Evolutionary conservation across 805 yeast species (phyloP).

Genomic region (Kazachstania psychrophila): DNA sequence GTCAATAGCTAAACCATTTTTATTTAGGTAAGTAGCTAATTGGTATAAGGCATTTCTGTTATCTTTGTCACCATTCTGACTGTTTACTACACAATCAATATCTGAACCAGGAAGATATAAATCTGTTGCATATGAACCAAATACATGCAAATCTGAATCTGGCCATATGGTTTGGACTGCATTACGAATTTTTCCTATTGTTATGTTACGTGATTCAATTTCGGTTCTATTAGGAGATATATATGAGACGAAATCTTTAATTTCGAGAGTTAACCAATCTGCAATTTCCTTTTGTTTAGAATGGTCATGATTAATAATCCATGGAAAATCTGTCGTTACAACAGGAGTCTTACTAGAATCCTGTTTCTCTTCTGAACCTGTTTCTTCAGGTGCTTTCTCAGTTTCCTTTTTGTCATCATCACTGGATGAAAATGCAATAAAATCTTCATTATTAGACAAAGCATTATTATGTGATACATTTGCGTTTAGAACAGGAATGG

Average conservation of each 20-base stretch:
- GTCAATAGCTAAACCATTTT: constrained; percentile 50
- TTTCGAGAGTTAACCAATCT: constrained; percentile 81
- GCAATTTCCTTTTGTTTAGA: constrained; percentile 67
- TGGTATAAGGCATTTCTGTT: constrained; percentile 60
- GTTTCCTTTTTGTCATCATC: constrained; percentile 22
- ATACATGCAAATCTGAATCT: constrained; percentile 69
- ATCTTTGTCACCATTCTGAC: constrained; percentile 49
- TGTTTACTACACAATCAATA: constrained; percentile 82
- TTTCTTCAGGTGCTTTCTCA: constrained; percentile 15
- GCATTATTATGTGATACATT: background rate
- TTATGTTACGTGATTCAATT: constrained; percentile 53
- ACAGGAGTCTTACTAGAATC: constrained; percentile 2
- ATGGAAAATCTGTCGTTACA: constrained; percentile 39
- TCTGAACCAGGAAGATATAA: constrained; percentile 90
- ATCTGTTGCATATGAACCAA: constrained; percentile 93
- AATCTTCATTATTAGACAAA: constrained; percentile 30
- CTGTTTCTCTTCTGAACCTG: background rate
- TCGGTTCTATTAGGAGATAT: constrained; percentile 78
- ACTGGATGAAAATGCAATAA: constrained; percentile 32
- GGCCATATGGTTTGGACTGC: constrained; percentile 58
- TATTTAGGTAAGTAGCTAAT: constrained; percentile 59
- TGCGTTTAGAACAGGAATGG: background rate
- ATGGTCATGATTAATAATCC: constrained; percentile 75
- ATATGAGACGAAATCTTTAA: constrained; percentile 73
- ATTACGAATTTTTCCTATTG: constrained; percentile 50